Evolutionary conservation across 345 rosid genomes (phyloP), one percentile per base, ranked within the genome.

Genomic region (Arabidopsis arenosa): DNA sequence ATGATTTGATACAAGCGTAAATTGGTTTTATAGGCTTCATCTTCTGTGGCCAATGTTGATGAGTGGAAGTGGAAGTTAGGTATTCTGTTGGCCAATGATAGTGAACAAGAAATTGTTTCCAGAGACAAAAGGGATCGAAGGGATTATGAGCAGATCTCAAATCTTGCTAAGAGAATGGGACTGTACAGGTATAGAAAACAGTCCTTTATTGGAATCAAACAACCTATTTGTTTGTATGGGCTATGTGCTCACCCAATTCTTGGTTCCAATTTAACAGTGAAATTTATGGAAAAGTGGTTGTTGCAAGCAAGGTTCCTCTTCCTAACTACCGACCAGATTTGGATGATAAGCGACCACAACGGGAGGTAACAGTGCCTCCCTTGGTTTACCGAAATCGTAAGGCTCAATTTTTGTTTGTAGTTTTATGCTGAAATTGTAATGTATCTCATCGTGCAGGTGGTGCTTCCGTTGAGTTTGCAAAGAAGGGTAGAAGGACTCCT

Each of bases 1-100:
- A 41, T 64, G 72, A 39, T 32, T 17, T 51, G 66, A 51, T 56
- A 1, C 33, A 33, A 45, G 43, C 30, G 36, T 45, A 5, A 54
- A 59, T 9, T 63, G 67, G 60, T 60, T 84, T 84, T 48, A 30
- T 64, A 92, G 99, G 98, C 96, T 26, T 95, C 99, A 57, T 95
- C 97, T 44, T 85, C 99, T 2, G 97, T 92, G 70, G 96, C 88
- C 75, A 95, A 95, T 83, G 85, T 95, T 61, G 89, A 92, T 68
- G 98, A 90, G 72, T 95, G 99, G 99, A 95, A 92, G 77, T 95
- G 99, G 99, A 95, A 95, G 81, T 91, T 95, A 71, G 80, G 93
- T 35, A 79, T 92, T 84, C 71, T 95, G 40, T 60, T 87, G 72
- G 93, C 87, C 21, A 90, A 79, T 49, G 97, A 85, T 67, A 87